These are phyloP conservation scores for Elasticomyces elasticus DNA, from an alignment of 495 filamentous ascomycete species.

Conservation along the genomic window DNA sequence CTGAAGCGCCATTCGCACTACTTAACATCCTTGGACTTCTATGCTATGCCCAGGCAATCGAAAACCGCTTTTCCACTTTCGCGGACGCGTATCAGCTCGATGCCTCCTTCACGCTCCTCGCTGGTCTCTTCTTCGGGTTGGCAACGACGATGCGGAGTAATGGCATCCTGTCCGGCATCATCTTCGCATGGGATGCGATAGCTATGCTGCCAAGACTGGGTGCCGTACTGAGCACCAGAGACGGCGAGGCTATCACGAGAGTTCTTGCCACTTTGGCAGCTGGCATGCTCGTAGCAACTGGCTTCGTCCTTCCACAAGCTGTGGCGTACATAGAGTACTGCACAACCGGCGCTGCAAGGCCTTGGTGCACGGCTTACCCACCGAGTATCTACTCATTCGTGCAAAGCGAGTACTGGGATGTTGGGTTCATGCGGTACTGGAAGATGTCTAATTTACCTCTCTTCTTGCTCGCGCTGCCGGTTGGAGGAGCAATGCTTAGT, in stretches of 20 bases:
- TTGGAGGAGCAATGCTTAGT: conserved; percentile 55
- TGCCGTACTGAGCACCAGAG: conserved; percentile 17
- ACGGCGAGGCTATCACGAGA: conserved; percentile 6
- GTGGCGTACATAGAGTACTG: conserved; percentile 71
- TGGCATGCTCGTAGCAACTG: conserved; percentile 55
- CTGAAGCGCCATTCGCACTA: conserved; percentile 69
- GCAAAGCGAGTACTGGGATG: conserved; percentile 81
- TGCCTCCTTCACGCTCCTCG: conserved; percentile 43
- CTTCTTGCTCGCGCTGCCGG: conserved; percentile 72
- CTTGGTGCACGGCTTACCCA: conserved; percentile 61
- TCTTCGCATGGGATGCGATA: conserved; percentile 53
- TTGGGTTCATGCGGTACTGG: conserved; percentile 87
- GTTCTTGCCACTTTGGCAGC: conserved; percentile 46
- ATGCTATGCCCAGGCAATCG: conserved; percentile 41
- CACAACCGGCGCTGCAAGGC: conserved; percentile 35
- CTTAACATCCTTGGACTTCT: conserved; percentile 63
- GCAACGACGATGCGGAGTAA: conserved; percentile 76
- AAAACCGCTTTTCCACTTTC: conserved; percentile 15
- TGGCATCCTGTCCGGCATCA: conserved; percentile 70
- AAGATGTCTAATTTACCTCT: conserved; percentile 75
- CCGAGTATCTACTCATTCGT: conserved; percentile 91
- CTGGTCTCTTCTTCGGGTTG: conserved; percentile 59
- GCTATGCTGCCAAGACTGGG: conserved; percentile 22
- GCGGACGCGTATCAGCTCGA: conserved; percentile 17
- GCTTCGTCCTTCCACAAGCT: conserved; percentile 61